Evolutionary conservation across 495 filamentous ascomycete species (phyloP).

Genomic region (Massariosphaeria phaeospora): DNA sequence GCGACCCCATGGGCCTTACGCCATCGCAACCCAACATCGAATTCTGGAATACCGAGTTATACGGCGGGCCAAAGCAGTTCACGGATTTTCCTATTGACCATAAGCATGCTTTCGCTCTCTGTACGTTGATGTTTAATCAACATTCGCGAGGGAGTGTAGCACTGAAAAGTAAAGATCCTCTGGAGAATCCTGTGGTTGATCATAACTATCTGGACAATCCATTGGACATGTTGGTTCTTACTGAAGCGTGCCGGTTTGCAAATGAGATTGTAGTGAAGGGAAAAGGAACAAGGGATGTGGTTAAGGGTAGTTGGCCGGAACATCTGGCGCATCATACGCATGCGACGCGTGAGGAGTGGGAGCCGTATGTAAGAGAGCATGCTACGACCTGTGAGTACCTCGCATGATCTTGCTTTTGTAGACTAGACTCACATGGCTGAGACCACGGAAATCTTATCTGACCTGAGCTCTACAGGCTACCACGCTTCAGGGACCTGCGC

Average conservation of each 20-base stretch:
- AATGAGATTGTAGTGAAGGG: constrained; percentile 54
- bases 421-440: too few species aligned
- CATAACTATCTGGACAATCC: constrained; percentile 49
- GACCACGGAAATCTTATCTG: too few species aligned
- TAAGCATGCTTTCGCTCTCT: constrained; percentile 38
- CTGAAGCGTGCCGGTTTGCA: constrained; percentile 36
- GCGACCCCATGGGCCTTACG: constrained; percentile 21
- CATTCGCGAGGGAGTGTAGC: constrained; percentile 49
- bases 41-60: constrained; percentile 22
- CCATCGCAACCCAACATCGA: constrained; percentile 20
- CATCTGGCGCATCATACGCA: constrained; percentile 45
- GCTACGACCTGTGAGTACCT: constrained; percentile 55
- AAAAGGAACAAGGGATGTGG: constrained; percentile 50
- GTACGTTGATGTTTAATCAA: constrained; percentile 35
- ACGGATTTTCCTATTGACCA: constrained; percentile 17
- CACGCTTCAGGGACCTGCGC: constrained; percentile 20
- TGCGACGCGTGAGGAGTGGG: constrained; percentile 49
- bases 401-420: too few species aligned
- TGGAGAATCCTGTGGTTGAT: constrained; percentile 52
- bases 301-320: constrained; percentile 52
- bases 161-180: constrained; percentile 53
- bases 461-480: too few species aligned
- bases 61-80: constrained; percentile 15
- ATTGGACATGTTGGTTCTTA: constrained; percentile 19
- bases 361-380: constrained; percentile 48